Percentiles rank a stretch among this genome's conserved stretches.
These are phyloP conservation scores for Candida boleticola DNA, from an alignment of 805 yeast genomes.

Conservation along the genomic window DNA sequence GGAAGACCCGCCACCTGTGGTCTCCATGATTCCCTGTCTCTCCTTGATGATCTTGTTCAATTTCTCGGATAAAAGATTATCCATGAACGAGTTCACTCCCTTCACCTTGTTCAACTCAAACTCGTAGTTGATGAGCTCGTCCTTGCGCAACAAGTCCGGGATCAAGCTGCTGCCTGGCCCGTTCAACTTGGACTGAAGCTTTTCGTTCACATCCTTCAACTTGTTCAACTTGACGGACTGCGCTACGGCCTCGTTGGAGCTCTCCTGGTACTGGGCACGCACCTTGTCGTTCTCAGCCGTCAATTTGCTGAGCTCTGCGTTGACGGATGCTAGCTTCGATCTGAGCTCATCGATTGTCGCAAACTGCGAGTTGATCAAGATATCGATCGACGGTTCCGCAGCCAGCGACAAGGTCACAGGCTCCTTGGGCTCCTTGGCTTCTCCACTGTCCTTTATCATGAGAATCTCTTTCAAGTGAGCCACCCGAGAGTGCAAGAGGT, in stretches of 20 bases:
- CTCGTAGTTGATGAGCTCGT: constrained; percentile 29
- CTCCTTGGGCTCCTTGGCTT: neutral
- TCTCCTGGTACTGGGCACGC: constrained; percentile 31
- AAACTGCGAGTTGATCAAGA: constrained; percentile 17
- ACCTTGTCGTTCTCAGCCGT: constrained; percentile 26
- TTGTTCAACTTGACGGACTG: constrained; percentile 19
- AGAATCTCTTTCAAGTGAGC: constrained; percentile 7
- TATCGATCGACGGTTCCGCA: constrained; percentile 3
- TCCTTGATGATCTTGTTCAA: constrained; percentile 35
- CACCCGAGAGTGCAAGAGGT: constrained; percentile 8
- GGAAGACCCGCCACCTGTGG: constrained; percentile 24
- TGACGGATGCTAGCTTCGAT: constrained; percentile 24
- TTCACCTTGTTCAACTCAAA: constrained; percentile 21
- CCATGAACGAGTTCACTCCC: constrained; percentile 29
- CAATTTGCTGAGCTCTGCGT: constrained; percentile 23
- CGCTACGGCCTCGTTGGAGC: constrained; percentile 33
- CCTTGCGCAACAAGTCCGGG: constrained; percentile 34
- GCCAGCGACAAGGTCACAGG: neutral
- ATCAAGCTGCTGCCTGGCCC: constrained; percentile 36
- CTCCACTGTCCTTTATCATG: neutral
- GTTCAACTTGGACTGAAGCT: constrained; percentile 20
- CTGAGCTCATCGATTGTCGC: constrained; percentile 19
- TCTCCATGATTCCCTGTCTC: constrained; percentile 29
- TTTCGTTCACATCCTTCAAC: constrained; percentile 17
- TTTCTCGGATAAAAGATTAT: constrained; percentile 25